phyloP scores from a whole-genome alignment of 169 alveolate genomes.

The Eimeria sp. region DNA sequence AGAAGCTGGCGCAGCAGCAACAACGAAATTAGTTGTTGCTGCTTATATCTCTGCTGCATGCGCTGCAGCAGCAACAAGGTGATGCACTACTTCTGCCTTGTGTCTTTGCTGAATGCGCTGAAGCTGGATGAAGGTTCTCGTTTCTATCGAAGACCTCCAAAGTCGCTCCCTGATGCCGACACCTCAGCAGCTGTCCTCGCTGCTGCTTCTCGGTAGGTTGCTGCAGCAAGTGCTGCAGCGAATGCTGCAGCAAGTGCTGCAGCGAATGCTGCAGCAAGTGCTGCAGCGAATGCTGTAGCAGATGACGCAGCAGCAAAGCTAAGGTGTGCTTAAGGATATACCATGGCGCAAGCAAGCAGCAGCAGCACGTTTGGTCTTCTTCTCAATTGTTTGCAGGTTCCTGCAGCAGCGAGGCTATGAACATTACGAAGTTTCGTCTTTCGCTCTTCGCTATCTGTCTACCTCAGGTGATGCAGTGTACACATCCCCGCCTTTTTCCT shows the following conservation, averaged over 20 bases:
- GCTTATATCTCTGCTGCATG: neutral
- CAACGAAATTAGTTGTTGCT: neutral
- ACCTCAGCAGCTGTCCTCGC: conserved; percentile 28
- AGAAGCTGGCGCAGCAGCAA: neutral
- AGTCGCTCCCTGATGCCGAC: neutral
- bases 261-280: neutral
- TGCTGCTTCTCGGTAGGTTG: conserved; percentile 27
- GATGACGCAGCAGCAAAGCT: neutral
- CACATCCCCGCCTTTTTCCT: neutral
- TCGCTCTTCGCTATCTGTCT: conserved; percentile 1
- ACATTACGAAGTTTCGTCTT: conserved; percentile 58
- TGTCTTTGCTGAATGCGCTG: neutral
- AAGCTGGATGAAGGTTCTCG: conserved; percentile 57
- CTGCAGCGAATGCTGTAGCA: neutral
- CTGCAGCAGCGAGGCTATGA: conserved; percentile 24
- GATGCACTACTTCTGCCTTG: neutral
- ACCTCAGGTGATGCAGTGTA: conserved; percentile 6
- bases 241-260: neutral
- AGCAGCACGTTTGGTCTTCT: neutral
- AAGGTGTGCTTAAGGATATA: neutral
- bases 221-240: neutral
- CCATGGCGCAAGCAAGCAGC: too few relatives aligned
- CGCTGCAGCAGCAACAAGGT: neutral
- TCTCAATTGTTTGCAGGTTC: neutral
- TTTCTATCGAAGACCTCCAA: conserved; percentile 5